Evolutionary conservation across 306 rosid species (phyloP).

Genomic region (Vicia sativa): DNA sequence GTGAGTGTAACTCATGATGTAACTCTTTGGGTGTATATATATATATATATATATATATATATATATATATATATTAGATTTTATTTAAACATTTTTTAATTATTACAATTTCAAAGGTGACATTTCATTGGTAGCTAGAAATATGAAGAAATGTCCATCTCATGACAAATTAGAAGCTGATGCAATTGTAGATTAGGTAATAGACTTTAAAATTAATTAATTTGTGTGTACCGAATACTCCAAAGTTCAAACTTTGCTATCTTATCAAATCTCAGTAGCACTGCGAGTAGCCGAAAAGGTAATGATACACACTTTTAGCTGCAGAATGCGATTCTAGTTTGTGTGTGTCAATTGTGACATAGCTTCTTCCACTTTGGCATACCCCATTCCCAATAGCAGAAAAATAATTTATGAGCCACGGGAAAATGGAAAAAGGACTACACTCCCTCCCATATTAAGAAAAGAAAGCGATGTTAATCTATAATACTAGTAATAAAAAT

Average conservation of each 20-base stretch:
- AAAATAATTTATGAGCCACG: no score
- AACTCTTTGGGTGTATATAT: no score
- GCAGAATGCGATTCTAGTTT: conserved; percentile 18
- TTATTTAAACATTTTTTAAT: no score
- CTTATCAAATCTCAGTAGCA: conserved; percentile 40
- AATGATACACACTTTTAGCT: neutral
- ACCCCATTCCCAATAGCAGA: no score
- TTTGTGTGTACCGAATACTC: no score
- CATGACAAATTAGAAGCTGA: conserved; percentile 38
- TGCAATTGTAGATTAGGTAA: conserved; percentile 22
- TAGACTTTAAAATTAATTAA: neutral
- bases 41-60: no score
- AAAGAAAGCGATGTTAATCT: neutral
- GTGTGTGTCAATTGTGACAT: conserved; percentile 31
- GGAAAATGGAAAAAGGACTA: conserved; percentile 7
- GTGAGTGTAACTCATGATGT: no score
- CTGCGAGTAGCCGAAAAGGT: conserved; percentile 36
- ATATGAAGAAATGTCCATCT: conserved; percentile 28
- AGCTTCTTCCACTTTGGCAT: conserved; percentile 28
- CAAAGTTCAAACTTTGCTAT: conserved; percentile 34
- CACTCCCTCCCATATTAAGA: neutral
- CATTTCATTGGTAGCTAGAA: conserved; percentile 3
- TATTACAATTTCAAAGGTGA: neutral
- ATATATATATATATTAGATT: no score
- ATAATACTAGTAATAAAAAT: no score